These are phyloP conservation scores for Panicum miliaceum DNA, from an alignment of 176 grass and related monocot species.

Conservation along the genomic window DNA sequence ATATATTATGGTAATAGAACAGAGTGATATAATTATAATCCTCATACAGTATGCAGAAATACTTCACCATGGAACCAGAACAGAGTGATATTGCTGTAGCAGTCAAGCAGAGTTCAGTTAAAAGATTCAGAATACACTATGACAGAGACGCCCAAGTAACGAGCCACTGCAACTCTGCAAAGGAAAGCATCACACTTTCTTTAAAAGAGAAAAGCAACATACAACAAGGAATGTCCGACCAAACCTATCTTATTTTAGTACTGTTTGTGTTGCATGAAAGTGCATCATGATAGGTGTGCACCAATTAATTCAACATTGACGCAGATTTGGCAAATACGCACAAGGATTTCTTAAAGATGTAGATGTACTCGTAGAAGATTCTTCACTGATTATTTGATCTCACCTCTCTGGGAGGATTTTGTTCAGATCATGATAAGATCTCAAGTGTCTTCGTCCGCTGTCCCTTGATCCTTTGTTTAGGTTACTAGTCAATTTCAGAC, in stretches of 20 bases:
- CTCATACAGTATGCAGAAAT: too few species aligned
- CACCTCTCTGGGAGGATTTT: conserved; percentile 29
- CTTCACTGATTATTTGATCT: conserved; percentile 29
- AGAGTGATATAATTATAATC: too few species aligned
- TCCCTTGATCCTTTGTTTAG: conserved; percentile 5
- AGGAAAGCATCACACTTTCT: background rate
- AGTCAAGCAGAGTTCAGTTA: background rate
- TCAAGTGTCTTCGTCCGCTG: background rate
- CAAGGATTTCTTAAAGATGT: conserved; percentile 20
- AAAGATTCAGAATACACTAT: background rate
- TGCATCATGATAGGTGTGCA: background rate
- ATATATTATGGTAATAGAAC: background rate
- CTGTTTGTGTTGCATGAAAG: background rate
- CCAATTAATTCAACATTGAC: background rate
- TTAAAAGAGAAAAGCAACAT: background rate
- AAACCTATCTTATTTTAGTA: background rate
- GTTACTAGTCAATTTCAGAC: conserved; percentile 38
- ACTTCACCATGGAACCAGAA: background rate
- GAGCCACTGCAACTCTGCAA: background rate
- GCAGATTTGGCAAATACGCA: conserved; percentile 43
- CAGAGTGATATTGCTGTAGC: background rate
- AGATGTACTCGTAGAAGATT: background rate
- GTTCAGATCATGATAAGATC: conserved; percentile 42
- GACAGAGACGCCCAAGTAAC: background rate
- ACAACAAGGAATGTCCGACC: background rate